Evolutionary conservation across 2,329 filamentous ascomycete genomes (phyloP), one percentile per base, ranked within the genome.

Genomic region (Fusarium mundagurra): DNA sequence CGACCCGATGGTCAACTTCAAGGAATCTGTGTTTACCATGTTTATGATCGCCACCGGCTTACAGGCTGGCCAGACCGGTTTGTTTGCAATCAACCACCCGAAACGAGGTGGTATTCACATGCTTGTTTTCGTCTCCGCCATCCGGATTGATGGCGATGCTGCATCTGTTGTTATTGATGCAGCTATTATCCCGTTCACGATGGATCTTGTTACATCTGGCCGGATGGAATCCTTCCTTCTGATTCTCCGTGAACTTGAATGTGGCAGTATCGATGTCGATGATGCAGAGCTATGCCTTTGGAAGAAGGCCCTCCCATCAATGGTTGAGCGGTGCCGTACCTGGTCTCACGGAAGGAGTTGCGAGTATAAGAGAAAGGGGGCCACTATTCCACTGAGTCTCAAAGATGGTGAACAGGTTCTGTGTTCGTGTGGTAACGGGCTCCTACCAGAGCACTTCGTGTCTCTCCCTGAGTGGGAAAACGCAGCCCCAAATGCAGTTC

Each of bases 281-380:
- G 88, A 89, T 17, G 87, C 84, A n/a, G 92, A 93, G 43, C 82
- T 94, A 6, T 79, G 87, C 3, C 80, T 87, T 16, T 88, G 86
- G 87, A 87, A 87, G 74, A 81, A 79, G 43, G 62, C 78, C 3
- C 76, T 88, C 7, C 86, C 86, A 1, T 81, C 84, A 0, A 69
- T 87, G 54, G 85, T 78, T 3, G 87, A 89, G 78, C 81, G 87
- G 36, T 87, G 85, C 69, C 83, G 87, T n/a, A 85, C 83, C 8
- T 88, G 86, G 85, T 73, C 66, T 5, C 87, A 88, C 73, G 66
- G 68, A 7, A 55, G 77, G 0, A 72, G 58, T 6, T 88, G 87
- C 68, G 86, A 87, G 74, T 88, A 88, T 70, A 80, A 75, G 61
- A 76, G 55, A 36, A 72, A 74, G 5, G 79, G 79, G 5, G 80